Evolutionary conservation across 1,284 basidiomycete species (phyloP), one percentile per base, ranked within the genome.

Genomic region (Ceratobasidium sp.): DNA sequence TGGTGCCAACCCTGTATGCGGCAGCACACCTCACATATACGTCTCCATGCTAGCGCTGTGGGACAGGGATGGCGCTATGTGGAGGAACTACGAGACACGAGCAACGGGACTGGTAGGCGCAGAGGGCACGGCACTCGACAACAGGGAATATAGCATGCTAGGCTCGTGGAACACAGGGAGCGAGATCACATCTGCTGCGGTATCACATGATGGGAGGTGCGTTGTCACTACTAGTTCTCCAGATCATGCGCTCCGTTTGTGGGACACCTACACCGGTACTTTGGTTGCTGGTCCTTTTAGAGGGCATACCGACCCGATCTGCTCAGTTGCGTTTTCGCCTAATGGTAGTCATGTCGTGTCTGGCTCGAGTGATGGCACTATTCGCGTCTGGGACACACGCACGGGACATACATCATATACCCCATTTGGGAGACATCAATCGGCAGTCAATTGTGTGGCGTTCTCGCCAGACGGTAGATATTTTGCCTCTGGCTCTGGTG

Each of bases 1-100:
- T 41, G 59, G n/a, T 27, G 44, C 18, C 0, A 52, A 30, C 44
- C n/a, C 70, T 18, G 27, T 20, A 14, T 64, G 38, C 23, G 1
- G 2, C 7, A 65, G 60, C 46, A 74, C 71, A 7, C 60, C 71
- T 33, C 71, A 74, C n/a, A 74, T 74, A 1, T 73, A 73, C n/a
- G 30, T 73, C 3, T 73, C 69, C 2, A 30, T 60, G 23, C 69
- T 71, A 12, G 52, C 69, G 6, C 55, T 71, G 8, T 59, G 54
- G 59, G 18, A 38, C 59, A 35, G 35, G n/a, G 35, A 41, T 18
- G 18, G 3, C 3, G 1, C 59, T 18, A 62, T 62, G 30, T 62
- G 59, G 59, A 35, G 3, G 18, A 4, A 38, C 5, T 62, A 62
- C 35, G 59, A 35, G 3, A n/a, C 7, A 6, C 30, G 8, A 1